Conservation (phyloP, 768 basidiomycete genomes). For the Naganishia antarctica region DNA sequence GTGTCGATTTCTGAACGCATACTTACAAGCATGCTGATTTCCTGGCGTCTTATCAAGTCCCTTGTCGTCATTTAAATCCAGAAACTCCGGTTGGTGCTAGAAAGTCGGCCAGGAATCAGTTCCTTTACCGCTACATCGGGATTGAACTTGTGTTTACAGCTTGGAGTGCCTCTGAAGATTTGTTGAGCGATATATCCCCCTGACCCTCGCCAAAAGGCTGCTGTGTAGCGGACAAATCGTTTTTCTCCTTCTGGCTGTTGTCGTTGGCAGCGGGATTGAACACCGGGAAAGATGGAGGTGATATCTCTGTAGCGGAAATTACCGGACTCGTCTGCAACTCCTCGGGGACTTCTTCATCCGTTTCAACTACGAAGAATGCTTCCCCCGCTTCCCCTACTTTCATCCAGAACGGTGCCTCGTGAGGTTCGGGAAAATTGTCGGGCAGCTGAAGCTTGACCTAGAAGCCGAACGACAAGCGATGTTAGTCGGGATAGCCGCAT, state of each 20-base stretch:
- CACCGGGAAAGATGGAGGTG: conserved; percentile 5
- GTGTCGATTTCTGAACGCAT: no score
- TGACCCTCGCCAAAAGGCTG: conserved; percentile 43
- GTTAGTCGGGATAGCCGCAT: neutral
- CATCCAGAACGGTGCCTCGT: conserved; percentile 80
- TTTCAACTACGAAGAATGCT: conserved; percentile 98
- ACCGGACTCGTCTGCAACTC: conserved; percentile 92
- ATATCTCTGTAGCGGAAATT: conserved; percentile 52
- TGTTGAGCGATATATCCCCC: neutral
- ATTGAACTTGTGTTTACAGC: neutral
- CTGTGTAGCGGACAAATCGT: conserved; percentile 32
- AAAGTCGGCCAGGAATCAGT: neutral
- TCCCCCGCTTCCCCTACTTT: conserved; percentile 98
- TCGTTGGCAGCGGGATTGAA: conserved; percentile 4
- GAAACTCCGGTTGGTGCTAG: conserved; percentile 61
- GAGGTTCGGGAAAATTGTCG: conserved; percentile 51
- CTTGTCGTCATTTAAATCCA: conserved; percentile 66
- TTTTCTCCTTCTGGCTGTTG: neutral
- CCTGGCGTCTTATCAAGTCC: neutral
- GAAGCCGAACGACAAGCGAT: neutral
- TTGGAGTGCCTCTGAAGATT: neutral
- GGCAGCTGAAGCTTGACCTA: conserved; percentile 81
- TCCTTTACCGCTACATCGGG: no score
- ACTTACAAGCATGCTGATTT: conserved; percentile 3
- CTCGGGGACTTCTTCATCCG: conserved; percentile 85